Conservation (phyloP, 2,329 filamentous ascomycete genomes). For the Venturia carpophila region DNA sequence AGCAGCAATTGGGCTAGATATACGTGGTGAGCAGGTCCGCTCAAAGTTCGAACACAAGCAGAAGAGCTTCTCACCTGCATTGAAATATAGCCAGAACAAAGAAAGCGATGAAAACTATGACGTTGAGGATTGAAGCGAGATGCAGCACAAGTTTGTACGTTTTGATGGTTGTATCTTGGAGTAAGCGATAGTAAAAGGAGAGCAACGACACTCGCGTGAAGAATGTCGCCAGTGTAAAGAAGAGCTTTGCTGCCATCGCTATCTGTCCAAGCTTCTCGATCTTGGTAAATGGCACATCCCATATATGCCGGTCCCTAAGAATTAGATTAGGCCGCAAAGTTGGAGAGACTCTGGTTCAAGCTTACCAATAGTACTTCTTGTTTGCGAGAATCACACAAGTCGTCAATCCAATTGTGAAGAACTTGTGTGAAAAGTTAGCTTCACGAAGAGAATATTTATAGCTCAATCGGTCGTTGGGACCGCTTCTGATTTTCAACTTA, state of each 20-base stretch:
- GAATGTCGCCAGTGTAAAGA: constrained; percentile 36
- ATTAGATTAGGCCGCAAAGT: constrained; percentile 19
- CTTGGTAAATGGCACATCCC: constrained; percentile 31
- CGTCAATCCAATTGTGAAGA: constrained; percentile 34
- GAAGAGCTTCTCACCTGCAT: constrained; percentile 28
- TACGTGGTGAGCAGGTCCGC: neutral
- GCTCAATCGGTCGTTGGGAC: neutral
- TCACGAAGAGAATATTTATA: neutral
- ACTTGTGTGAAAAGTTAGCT: constrained; percentile 21
- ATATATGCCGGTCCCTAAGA: constrained; percentile 28
- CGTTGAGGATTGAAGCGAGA: constrained; percentile 30
- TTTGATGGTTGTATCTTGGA: constrained; percentile 33
- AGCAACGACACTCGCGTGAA: constrained; percentile 39
- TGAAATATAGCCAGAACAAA: constrained; percentile 33
- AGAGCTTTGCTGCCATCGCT: constrained; percentile 36
- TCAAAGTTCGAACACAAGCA: no score
- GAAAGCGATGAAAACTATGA: constrained; percentile 34
- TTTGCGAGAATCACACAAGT: constrained; percentile 37
- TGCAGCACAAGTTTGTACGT: constrained; percentile 37
- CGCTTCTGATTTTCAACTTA: constrained; percentile 21
- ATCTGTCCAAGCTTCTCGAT: constrained; percentile 23
- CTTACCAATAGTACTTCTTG: constrained; percentile 34
- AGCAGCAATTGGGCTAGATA: constrained; percentile 30
- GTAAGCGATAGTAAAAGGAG: constrained; percentile 40
- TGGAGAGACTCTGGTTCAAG: neutral